phyloP scores from a whole-genome alignment of 2,329 filamentous ascomycete genomes.

The Aspergillus candidus region DNA sequence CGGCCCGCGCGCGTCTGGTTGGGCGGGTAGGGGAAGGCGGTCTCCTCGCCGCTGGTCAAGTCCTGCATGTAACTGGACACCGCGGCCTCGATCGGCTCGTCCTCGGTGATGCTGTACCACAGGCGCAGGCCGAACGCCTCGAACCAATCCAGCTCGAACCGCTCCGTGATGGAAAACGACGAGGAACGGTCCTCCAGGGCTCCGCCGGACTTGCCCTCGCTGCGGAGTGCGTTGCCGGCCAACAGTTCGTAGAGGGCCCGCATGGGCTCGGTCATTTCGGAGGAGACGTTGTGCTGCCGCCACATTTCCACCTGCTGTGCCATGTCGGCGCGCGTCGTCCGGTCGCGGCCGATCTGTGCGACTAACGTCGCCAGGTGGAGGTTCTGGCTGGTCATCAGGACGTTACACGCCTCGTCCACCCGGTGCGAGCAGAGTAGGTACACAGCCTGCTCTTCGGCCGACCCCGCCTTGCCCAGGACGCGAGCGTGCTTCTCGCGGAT shows the following conservation, averaged over 20 bases:
- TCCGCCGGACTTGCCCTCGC: constrained; percentile 65
- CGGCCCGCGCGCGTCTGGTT: constrained; percentile 56
- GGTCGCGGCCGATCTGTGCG: constrained; percentile 70
- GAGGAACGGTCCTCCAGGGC: constrained; percentile 73
- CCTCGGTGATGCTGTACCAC: constrained; percentile 71
- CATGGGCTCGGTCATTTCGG: constrained; percentile 78
- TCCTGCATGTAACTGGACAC: constrained; percentile 69
- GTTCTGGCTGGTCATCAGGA: constrained; percentile 68
- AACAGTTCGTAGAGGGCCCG: constrained; percentile 86
- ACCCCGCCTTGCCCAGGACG: constrained; percentile 59
- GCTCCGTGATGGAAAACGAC: constrained; percentile 74
- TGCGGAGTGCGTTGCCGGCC: constrained; percentile 78
- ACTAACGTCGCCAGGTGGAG: constrained; percentile 80
- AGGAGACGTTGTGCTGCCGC: constrained; percentile 74
- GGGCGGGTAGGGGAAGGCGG: constrained; percentile 64
- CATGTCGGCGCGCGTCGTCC: constrained; percentile 66
- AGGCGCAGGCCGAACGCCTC: constrained; percentile 86
- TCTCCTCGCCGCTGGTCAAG: constrained; percentile 62
- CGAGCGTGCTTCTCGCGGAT: constrained; percentile 59
- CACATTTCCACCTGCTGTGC: constrained; percentile 74
- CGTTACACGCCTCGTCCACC: constrained; percentile 73
- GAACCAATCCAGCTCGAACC: constrained; percentile 85
- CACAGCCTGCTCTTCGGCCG: constrained; percentile 76
- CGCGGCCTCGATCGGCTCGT: constrained; percentile 65
- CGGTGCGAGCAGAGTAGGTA: constrained; percentile 72